phyloP scores from a whole-genome alignment of 768 basidiomycete species.

The Tricholoma terreum region DNA sequence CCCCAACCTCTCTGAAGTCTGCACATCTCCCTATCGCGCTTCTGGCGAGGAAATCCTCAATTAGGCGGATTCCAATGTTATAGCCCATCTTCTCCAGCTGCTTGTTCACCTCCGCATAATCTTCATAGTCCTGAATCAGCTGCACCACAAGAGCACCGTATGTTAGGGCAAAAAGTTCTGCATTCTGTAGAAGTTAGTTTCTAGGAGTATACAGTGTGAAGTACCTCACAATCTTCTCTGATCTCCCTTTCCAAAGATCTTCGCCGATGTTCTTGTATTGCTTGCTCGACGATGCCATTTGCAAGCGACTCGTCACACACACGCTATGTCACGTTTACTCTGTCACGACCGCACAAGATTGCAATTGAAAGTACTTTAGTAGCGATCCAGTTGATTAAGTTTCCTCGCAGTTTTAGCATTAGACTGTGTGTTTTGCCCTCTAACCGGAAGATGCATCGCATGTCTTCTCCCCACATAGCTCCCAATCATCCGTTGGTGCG shows the following conservation, averaged over 20 bases:
- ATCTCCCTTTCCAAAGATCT: slow-evolving; percentile 91
- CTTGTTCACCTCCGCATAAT: slow-evolving; percentile 92
- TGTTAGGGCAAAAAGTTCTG: slow-evolving; percentile 94
- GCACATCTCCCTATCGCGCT: slow-evolving; percentile 88
- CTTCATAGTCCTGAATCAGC: slow-evolving; percentile 98
- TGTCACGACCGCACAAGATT: too few relatives aligned
- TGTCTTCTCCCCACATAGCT: slow-evolving; percentile 92
- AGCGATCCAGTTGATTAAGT: slow-evolving; percentile 81
- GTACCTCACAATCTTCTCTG: slow-evolving; percentile 86
- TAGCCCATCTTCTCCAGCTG: slow-evolving; percentile 99
- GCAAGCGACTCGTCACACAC: slow-evolving; percentile 12
- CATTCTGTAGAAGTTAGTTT: slow-evolving; percentile 61
- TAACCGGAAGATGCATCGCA: slow-evolving; percentile 89
- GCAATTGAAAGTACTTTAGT: too few relatives aligned
- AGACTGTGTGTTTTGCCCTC: slow-evolving; percentile 89
- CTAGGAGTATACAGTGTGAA: slow-evolving; percentile 1
- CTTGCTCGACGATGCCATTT: slow-evolving; percentile 73
- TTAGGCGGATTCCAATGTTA: slow-evolving; percentile 93
- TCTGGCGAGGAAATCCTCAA: slow-evolving; percentile 96
- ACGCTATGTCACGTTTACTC: slow-evolving; percentile 27
- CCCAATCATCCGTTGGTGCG: slow-evolving; percentile 90
- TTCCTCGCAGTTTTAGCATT: slow-evolving; percentile 90
- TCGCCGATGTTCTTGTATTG: slow-evolving; percentile 89
- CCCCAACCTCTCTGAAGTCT: slow-evolving; percentile 93
- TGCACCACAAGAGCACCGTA: slow-evolving; percentile 98